Conservation (phyloP, 2,329 filamentous ascomycete species). For the Harringtonia lauricola region DNA sequence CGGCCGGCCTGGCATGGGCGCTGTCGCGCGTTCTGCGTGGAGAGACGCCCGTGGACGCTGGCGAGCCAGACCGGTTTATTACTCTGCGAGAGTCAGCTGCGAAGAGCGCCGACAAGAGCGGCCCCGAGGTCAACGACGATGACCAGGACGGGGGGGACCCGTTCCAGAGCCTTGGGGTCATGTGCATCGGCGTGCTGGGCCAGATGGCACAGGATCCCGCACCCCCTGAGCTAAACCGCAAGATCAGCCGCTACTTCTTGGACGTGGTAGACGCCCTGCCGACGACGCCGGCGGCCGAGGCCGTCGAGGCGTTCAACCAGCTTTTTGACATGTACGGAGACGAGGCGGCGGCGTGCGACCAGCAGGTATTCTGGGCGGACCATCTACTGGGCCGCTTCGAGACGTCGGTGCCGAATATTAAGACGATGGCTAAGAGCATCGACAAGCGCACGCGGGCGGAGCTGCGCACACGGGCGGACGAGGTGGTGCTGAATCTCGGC, state of each 20-base stretch:
- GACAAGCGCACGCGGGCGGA: constrained; percentile 48
- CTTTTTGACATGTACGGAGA: constrained; percentile 58
- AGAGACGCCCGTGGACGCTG: constrained; percentile 33
- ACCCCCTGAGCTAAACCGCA: constrained; percentile 42
- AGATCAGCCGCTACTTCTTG: constrained; percentile 53
- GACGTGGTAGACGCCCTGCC: constrained; percentile 38
- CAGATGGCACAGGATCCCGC: constrained; percentile 47
- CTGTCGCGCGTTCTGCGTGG: constrained; percentile 44
- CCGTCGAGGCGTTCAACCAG: constrained; percentile 54
- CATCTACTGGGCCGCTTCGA: constrained; percentile 49
- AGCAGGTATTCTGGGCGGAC: constrained; percentile 52
- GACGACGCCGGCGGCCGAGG: constrained; percentile 42
- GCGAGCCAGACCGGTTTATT: constrained; percentile 53
- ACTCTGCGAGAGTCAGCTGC: constrained; percentile 48
- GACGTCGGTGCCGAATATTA: constrained; percentile 39
- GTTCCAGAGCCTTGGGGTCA: constrained; percentile 52
- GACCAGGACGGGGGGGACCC: constrained; percentile 30
- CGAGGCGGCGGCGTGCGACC: constrained; percentile 45
- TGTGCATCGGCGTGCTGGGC: constrained; percentile 56
- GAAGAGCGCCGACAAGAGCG: constrained; percentile 18
- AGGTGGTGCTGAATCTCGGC: constrained; percentile 47
- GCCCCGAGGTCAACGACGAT: constrained; percentile 21
- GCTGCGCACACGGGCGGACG: constrained; percentile 47
- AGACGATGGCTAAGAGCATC: constrained; percentile 45
- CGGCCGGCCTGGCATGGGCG: constrained; percentile 51